phyloP scores from a whole-genome alignment of 352 stramenopile species.

The Phytophthora citricola region DNA sequence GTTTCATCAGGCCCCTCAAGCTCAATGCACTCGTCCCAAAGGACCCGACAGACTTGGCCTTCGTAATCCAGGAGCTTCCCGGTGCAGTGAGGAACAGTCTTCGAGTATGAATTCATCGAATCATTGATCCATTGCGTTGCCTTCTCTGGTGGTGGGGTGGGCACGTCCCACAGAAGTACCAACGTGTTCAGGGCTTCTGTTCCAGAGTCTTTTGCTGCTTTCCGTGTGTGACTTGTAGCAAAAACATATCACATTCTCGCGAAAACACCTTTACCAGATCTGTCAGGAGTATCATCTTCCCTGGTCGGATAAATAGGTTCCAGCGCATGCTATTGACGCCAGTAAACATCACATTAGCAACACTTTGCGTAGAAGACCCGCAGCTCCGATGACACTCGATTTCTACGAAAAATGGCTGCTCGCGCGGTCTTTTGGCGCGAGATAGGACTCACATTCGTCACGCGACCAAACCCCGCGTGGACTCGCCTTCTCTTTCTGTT shows the following conservation, averaged over 20 bases:
- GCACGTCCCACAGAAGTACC: slow-evolving; percentile 40
- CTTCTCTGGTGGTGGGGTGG: background rate
- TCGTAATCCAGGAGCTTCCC: slow-evolving; percentile 40
- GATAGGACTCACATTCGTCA: slow-evolving; percentile 65
- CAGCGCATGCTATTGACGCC: slow-evolving; percentile 42
- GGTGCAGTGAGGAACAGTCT: slow-evolving; percentile 11
- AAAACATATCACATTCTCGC: slow-evolving; percentile 62
- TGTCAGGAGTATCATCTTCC: slow-evolving; percentile 53
- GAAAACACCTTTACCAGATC: slow-evolving; percentile 75
- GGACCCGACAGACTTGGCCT: slow-evolving; percentile 37
- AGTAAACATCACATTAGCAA: slow-evolving; percentile 63
- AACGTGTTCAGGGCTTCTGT: slow-evolving; percentile 14
- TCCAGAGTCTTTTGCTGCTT: background rate
- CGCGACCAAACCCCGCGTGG: slow-evolving; percentile 53
- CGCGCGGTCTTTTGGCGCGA: slow-evolving; percentile 42
- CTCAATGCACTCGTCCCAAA: slow-evolving; percentile 60
- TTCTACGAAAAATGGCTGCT: slow-evolving; percentile 76
- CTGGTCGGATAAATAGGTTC: slow-evolving; percentile 56
- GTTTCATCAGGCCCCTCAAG: slow-evolving; percentile 23
- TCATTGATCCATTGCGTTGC: slow-evolving; percentile 9
- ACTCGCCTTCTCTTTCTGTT: slow-evolving; percentile 42
- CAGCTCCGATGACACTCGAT: slow-evolving; percentile 40
- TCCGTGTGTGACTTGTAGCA: slow-evolving; percentile 55
- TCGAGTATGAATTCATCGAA: slow-evolving; percentile 16
- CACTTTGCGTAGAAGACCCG: slow-evolving; percentile 23